Base-by-base conservation (phyloP, 768 basidiomycete genomes). In the Boletus pseudopeckii region DNA sequence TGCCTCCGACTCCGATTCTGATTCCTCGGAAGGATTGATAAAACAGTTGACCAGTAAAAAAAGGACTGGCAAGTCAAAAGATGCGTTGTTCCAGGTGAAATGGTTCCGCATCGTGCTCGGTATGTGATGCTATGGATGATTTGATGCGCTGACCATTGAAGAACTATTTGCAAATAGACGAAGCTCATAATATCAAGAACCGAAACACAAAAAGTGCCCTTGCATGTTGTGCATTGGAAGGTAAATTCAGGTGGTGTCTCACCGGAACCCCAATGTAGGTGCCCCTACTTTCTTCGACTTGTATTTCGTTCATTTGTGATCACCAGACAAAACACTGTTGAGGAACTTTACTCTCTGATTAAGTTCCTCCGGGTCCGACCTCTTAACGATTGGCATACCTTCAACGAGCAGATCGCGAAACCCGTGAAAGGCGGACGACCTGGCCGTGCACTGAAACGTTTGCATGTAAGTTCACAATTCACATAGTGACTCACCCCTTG, bases 101-200 rank as follows among this genome's bases (percentile, higher is more conserved):
- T 98, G 91, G 88, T 88, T 83, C 72, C 78, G 92, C 11, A 77
- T 96, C 45, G 88, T 98, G 26, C 80, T 98, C 0, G 92, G 95
- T 92, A 58, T 18, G 71, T 67, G 17, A 14, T 48, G 6, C 15
- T 34, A 11, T 24, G 7, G 5, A 14, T 38, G 3, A 36, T 20
- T 32, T 26, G 8, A 34, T 20, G 33, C 28, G 10, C 13, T 32
- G 11, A 28, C 1, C 18, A 14, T 14, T 33, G 18, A 39, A 39
- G 24, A 18, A 8, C 13, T 7, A 18, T 30, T 15, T 11, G 1
- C 30, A 43, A 18, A n/a, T 48, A 90, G 94, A 97, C 64, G 93
- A 97, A 64, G 94, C 94, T 0, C 94, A 97, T 66, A 90, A 88
- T 61, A 96, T 97, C 75, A 96, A 95, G 77, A 92, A 94, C 63